Percentiles rank a stretch among this genome's conserved stretches.
phyloP scores from a whole-genome alignment of 1,139 yeast species.

The Lodderomyces metapsilosis region DNA sequence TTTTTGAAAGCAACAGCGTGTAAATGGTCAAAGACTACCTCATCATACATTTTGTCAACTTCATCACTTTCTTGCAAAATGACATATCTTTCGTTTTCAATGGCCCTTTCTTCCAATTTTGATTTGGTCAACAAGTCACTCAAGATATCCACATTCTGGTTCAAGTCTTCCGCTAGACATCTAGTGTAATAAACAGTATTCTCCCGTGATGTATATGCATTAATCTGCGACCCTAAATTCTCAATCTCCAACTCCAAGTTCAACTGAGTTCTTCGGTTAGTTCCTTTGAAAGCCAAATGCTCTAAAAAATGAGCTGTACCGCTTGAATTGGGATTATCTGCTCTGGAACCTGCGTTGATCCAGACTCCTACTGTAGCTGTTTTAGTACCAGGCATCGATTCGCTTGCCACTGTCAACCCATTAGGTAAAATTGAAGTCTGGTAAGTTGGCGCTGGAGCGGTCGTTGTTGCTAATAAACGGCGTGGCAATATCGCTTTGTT shows the following conservation, averaged over 20 bases:
- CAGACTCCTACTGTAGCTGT: slow-evolving; percentile 97
- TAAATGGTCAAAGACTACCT: slow-evolving; percentile 93
- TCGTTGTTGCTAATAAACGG: slow-evolving; percentile 3
- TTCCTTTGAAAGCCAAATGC: slow-evolving; percentile 95
- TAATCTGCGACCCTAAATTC: slow-evolving; percentile 93
- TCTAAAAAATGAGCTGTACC: slow-evolving; percentile 98
- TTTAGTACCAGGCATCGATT: slow-evolving; percentile 78
- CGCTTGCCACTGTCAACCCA: slow-evolving; percentile 94
- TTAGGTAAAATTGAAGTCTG: slow-evolving; percentile 41
- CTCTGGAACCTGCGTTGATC: slow-evolving; percentile 98
- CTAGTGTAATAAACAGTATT: slow-evolving; percentile 96
- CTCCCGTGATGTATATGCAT: slow-evolving; percentile 96
- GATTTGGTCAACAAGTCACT: slow-evolving; percentile 89
- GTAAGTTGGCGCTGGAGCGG: slow-evolving; percentile 20
- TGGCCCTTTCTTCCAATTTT: slow-evolving; percentile 75
- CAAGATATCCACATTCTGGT: slow-evolving; percentile 81
- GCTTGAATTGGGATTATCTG: slow-evolving; percentile 78
- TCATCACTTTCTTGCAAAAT: slow-evolving; percentile 96
- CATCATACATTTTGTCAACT: slow-evolving; percentile 97
- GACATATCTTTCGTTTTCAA: slow-evolving; percentile 94
- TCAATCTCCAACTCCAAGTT: slow-evolving; percentile 90
- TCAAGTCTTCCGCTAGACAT: slow-evolving; percentile 76
- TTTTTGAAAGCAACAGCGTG: slow-evolving; percentile 89
- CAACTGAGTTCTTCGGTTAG: slow-evolving; percentile 75
- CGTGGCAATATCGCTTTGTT: neutral